phyloP scores from a whole-genome alignment of 2,329 filamentous ascomycete genomes.

The Exophiala oligosperma region DNA sequence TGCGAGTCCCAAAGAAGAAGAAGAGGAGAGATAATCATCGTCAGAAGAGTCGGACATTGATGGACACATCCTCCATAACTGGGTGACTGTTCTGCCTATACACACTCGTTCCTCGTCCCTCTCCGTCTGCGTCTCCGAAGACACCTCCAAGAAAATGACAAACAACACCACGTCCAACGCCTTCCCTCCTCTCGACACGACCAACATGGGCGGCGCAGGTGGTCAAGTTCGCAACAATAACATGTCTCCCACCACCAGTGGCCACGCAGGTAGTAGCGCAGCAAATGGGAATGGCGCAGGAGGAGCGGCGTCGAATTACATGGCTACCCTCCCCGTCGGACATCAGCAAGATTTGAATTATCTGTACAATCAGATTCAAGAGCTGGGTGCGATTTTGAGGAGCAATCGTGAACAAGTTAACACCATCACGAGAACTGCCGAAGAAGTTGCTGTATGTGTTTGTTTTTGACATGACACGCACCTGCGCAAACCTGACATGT shows the following conservation, averaged over 20 bases:
- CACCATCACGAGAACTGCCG: constrained; percentile 49
- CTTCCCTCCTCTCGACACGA: constrained; percentile 27
- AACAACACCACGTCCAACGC: constrained; percentile 13
- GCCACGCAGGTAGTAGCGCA: constrained; percentile 8
- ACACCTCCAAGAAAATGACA: not conserved
- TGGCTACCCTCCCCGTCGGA: constrained; percentile 38
- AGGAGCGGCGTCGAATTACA: constrained; percentile 16
- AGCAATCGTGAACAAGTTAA: constrained; percentile 52
- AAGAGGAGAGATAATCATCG: not conserved
- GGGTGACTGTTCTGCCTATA: no score
- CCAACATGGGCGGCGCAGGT: constrained; percentile 7
- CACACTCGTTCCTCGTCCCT: not conserved
- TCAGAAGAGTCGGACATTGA: no score
- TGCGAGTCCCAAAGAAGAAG: no score
- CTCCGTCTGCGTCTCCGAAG: not conserved
- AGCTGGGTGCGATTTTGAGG: constrained; percentile 50
- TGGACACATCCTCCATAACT: no score
- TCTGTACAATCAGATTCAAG: constrained; percentile 51
- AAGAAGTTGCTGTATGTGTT: constrained; percentile 48
- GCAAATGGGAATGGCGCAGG: constrained; percentile 27
- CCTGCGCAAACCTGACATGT: not conserved
- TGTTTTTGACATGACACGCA: no score
- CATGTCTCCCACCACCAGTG: constrained; percentile 14
- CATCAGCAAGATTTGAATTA: constrained; percentile 55
- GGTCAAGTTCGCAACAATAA: constrained; percentile 2